phyloP scores from a whole-genome alignment of 2,329 filamentous ascomycete species.

The Colletotrichum filicis region DNA sequence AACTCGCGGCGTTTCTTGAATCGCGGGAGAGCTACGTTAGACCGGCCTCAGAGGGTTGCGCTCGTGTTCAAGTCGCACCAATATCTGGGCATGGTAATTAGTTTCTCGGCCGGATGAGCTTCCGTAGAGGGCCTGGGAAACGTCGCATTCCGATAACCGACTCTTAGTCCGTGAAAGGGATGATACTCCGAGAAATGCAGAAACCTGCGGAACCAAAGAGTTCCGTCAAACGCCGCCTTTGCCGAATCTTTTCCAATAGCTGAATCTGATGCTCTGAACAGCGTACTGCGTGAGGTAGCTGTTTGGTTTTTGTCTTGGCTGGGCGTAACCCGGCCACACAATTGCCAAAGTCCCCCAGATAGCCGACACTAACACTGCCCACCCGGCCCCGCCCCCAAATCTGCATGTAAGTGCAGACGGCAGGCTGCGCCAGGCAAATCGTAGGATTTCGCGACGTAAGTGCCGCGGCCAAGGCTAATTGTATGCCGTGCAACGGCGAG shows the following conservation, averaged over 20 bases:
- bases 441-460: conserved; percentile 9
- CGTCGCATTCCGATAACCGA: conserved; percentile 14
- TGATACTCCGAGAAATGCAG: not conserved
- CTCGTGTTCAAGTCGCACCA: not conserved
- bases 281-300: too few species aligned
- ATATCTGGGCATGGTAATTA: not conserved
- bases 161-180: not conserved
- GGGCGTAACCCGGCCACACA: conserved; percentile 14
- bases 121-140: not conserved
- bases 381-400: not conserved
- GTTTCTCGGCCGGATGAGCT: not conserved
- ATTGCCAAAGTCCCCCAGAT: not conserved
- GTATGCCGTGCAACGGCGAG: conserved; percentile 19
- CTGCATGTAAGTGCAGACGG: not conserved
- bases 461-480: not conserved
- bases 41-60: not conserved
- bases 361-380: not conserved
- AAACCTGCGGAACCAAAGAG: not conserved
- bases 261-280: not conserved
- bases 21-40: not conserved
- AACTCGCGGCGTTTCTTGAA: not conserved
- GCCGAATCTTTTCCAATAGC: not conserved
- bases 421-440: not conserved
- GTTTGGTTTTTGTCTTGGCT: conserved; percentile 6
- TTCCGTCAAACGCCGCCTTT: conserved; percentile 9